Conservation (phyloP, 768 basidiomycete genomes). For the Aureoboletus auriporus region DNA sequence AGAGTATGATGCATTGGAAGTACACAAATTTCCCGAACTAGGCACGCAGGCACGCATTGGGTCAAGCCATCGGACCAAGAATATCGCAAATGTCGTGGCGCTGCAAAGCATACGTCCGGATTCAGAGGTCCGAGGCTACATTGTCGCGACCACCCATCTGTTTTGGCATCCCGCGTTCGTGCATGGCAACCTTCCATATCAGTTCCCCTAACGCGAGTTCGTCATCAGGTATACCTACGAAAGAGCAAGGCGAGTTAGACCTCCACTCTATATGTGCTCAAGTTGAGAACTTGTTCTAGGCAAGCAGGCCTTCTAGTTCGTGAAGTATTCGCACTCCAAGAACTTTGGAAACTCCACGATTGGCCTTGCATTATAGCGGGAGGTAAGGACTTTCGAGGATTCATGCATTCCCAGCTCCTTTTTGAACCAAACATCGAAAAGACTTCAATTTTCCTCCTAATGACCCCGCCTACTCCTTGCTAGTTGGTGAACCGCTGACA, state of each 20-base stretch:
- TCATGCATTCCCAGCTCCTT: background rate
- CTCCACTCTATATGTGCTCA: background rate
- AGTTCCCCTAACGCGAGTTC: background rate
- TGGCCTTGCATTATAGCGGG: conserved; percentile 88
- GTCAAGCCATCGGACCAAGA: conserved; percentile 67
- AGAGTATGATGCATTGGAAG: conserved; percentile 63
- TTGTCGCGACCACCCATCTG: conserved; percentile 86
- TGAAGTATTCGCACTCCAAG: conserved; percentile 54
- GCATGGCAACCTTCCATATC: background rate
- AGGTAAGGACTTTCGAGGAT: conserved; percentile 43
- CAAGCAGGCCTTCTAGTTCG: conserved; percentile 75
- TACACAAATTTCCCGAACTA: conserved; percentile 37
- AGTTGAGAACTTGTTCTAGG: conserved; percentile 34
- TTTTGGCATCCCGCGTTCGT: conserved; percentile 92
- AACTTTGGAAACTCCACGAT: conserved; percentile 35
- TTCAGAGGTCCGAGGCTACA: conserved; percentile 44
- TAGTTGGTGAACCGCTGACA: conserved; percentile 59
- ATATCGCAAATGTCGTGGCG: conserved; percentile 75
- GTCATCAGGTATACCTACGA: conserved; percentile 61
- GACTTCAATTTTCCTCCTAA: conserved; percentile 90
- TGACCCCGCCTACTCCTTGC: conserved; percentile 78
- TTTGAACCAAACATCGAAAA: conserved; percentile 25
- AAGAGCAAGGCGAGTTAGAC: conserved; percentile 58
- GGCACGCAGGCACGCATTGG: conserved; percentile 40
- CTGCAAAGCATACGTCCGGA: conserved; percentile 43